Base-by-base conservation (phyloP, 2,329 filamentous ascomycete genomes). In the Ascochyta rabiei region DNA sequence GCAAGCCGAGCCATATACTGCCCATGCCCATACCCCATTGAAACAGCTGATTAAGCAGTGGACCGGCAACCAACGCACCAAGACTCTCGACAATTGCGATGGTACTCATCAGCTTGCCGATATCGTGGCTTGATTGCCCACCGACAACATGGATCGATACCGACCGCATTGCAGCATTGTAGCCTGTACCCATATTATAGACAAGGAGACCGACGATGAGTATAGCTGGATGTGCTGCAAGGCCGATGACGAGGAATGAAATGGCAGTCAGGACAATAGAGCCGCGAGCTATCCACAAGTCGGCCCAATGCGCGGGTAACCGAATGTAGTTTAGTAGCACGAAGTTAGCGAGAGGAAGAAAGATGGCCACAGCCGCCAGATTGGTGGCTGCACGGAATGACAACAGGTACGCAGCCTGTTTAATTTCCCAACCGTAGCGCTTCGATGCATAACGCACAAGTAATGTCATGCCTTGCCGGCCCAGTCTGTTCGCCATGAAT, bases 361-460 rank as follows among this genome's bases (percentile, higher is more conserved):
- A 67, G 26, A 78, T 70, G 2, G 80, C 67, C n/a, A 82, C 76
- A 2, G 81, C 68, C 3, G 79, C 71, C 5, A 82, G 76, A 30
- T 79, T 80, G 8, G 80, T 73, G 2, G 75, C 77, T 2, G 80
- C 78, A 53, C 79, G 78, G 45, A 81, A 75, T 0, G 80, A 79
- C 4, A 79, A 70, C 18, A 82, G 65, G 33, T 73, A 73, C 10
- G 70, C 66, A 9, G 72, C 72, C 40, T 73, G 66, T 49, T 79
- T 77, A 16, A 83, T 70, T 30, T 77, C 76, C 78, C 80, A 82
- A 21, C 66, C 62, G 50, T 82, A 83, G 21, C 80, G 73, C n/a
- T 78, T 79, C 1, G 80, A 82, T 16, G 81, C 78, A 61, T 83
- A 83, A 53, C 81, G 79, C n/a, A 81, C 72, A 13, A 82, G 63